Evolutionary conservation across 2,329 filamentous ascomycete genomes (phyloP), one percentile per base, ranked within the genome.

Genomic region (Knufia fluminis): DNA sequence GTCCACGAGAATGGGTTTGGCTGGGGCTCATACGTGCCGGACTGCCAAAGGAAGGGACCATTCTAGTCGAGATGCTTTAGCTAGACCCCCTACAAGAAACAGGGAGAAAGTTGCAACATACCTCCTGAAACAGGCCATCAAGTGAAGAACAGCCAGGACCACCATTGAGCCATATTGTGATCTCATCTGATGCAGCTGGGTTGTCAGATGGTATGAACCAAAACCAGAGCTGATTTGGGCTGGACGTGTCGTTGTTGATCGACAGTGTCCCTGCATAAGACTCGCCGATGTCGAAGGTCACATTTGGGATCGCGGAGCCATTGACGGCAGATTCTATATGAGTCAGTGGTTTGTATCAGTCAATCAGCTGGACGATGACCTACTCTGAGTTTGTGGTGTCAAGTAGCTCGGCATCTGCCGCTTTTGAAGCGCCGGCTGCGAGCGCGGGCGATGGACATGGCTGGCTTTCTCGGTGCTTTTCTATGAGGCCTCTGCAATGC

Each of bases 11-110:
- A 63, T 26, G 61, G 57, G 32, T 63, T 63, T 28, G 50, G 56
- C 0, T 80, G 71, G 0, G 85, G 84, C 16, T 73, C 71, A 49
- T 73, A 76, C 1, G 83, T 90, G 28, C 86, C 86, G 10, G 78
- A 73, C 61, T 83, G 77, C 82, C 83, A 86, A 3, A 76, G 50
- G 59, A 87, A 83, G 0, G 85, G 83, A 0, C 86, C 85, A 58
- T 88, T 90, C 38, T 45, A n/a, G n/a, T n/a, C n/a, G n/a, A n/a
- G n/a, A n/a, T n/a, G n/a, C 41, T 24, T 20, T 26, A 44, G 9
- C 19, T 1, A 14, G 19, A 2, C 41, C 9, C 31, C 20, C 7
- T 10, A 12, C 16, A 2, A 19, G 19, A 24, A 53, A 22, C 55
- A 53, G 26, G 55, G 43, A 58, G 91, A n/a, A n/a, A n/a, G n/a